Conservation (phyloP, 768 basidiomycete genomes). For the Boletus tomentosulus region DNA sequence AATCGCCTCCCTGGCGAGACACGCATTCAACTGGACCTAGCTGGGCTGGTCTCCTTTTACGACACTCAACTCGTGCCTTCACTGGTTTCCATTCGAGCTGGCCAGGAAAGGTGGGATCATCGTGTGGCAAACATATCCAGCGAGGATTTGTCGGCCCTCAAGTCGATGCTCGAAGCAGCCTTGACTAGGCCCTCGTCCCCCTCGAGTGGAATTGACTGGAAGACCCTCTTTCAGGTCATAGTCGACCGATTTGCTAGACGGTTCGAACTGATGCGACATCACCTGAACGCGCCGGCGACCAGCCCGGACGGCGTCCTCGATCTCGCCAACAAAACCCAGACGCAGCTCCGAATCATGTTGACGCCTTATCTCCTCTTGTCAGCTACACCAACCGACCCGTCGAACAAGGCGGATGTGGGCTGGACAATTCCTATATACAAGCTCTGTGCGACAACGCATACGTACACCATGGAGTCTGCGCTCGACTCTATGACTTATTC, state of each 20-base stretch:
- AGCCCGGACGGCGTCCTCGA: not conserved
- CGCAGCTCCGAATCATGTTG: not conserved
- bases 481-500: not conserved
- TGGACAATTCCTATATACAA: not conserved
- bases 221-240: constrained; percentile 11
- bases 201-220: constrained; percentile 33
- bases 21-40: constrained; percentile 12
- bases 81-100: constrained; percentile 2
- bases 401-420: not conserved
- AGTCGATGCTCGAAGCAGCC: not conserved
- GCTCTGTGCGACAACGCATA: not conserved
- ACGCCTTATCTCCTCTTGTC: not conserved
- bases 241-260: not conserved
- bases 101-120: constrained; percentile 16
- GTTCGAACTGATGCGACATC: not conserved
- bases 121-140: constrained; percentile 9
- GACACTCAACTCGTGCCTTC: constrained; percentile 10
- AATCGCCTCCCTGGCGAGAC: constrained; percentile 21
- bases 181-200: not conserved
- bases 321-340: not conserved
- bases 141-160: constrained; percentile 5
- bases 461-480: not conserved
- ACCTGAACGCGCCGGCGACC: not conserved
- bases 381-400: not conserved
- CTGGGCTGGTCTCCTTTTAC: constrained; percentile 6